Percentiles rank a stretch among this genome's conserved stretches.
phyloP scores from a whole-genome alignment of 176 grass and related monocot genomes.

The Eremochloa ophiuroides region DNA sequence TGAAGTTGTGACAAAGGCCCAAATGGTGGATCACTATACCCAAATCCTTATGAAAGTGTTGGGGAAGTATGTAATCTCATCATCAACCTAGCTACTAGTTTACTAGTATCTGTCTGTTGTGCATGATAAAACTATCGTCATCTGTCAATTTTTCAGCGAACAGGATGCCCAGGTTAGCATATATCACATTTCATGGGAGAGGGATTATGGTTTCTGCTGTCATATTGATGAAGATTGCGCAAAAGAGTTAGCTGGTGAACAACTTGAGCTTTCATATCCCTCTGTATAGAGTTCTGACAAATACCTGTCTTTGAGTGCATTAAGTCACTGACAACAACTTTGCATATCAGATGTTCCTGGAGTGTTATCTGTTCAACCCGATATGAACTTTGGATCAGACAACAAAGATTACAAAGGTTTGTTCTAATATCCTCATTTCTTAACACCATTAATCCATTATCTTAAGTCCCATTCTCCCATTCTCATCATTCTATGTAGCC shows the following conservation, averaged over 20 bases:
- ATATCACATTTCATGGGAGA: constrained; percentile 80
- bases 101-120: not conserved
- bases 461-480: not conserved
- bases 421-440: constrained; percentile 16
- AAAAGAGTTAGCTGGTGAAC: constrained; percentile 59
- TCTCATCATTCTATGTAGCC: not conserved
- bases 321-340: not conserved
- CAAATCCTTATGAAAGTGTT: constrained; percentile 68
- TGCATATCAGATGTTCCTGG: constrained; percentile 57
- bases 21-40: constrained; percentile 83
- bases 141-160: constrained; percentile 49
- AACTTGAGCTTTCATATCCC: not conserved
- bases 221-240: constrained; percentile 65
- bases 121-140: not conserved
- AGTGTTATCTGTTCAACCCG: constrained; percentile 67
- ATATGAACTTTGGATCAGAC: constrained; percentile 57
- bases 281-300: not conserved
- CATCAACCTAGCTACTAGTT: not conserved
- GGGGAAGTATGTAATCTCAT: constrained; percentile 65
- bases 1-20: constrained; percentile 82
- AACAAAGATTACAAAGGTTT: constrained; percentile 66
- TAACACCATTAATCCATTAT: not conserved
- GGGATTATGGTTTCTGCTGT: constrained; percentile 87
- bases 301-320: not conserved
- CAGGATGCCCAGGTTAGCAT: constrained; percentile 93